Conservation (phyloP, 495 filamentous ascomycete species). For the Aspergillus egyptiacus region DNA sequence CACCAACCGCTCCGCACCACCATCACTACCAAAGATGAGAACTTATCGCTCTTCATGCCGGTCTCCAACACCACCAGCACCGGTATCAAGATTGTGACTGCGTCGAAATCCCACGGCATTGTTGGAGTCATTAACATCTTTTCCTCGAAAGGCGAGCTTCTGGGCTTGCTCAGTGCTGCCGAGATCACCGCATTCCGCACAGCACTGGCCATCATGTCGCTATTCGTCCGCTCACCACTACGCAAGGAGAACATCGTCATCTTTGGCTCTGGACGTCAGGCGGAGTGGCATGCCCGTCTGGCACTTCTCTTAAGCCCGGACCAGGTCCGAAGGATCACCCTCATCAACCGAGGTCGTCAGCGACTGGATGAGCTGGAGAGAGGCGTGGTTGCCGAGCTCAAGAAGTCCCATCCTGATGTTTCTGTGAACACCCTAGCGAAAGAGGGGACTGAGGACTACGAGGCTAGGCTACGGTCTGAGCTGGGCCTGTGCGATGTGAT, state of each 20-base stretch:
- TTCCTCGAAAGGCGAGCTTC: conserved; percentile 56
- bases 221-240: conserved; percentile 52
- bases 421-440: conserved; percentile 23
- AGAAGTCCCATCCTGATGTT: conserved; percentile 22
- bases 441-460: conserved; percentile 28
- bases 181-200: conserved; percentile 92
- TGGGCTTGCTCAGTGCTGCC: conserved; percentile 76
- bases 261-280: conserved; percentile 84
- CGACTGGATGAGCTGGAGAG: conserved; percentile 32
- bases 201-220: conserved; percentile 72
- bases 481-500: conserved; percentile 57
- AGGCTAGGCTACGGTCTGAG: conserved; percentile 20
- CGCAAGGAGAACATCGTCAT: conserved; percentile 63
- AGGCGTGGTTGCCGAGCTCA: conserved; percentile 23
- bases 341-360: conserved; percentile 66
- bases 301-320: conserved; percentile 58
- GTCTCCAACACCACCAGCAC: conserved; percentile 52
- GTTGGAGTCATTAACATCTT: conserved; percentile 78
- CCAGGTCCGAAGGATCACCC: conserved; percentile 62
- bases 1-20: conserved; percentile 75
- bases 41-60: conserved; percentile 90
- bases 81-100: conserved; percentile 59
- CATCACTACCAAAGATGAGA: conserved; percentile 56
- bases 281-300: conserved; percentile 87
- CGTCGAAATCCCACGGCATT: conserved; percentile 31